Conservation (phyloP, 352 stramenopile genomes). For the Pythium sukuiense region DNA sequence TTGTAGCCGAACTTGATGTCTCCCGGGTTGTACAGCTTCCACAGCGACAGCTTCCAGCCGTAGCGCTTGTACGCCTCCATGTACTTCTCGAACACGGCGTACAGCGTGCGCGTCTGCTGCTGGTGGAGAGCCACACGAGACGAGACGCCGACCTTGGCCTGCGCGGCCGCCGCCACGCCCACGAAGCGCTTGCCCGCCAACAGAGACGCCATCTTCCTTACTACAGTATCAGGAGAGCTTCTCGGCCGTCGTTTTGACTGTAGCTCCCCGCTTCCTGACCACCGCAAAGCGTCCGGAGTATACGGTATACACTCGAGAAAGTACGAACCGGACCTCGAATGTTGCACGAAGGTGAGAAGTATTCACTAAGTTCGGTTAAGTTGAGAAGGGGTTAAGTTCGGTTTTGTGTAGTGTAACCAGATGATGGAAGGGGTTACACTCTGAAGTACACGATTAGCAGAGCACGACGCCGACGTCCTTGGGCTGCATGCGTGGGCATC, state of each 20-base stretch:
- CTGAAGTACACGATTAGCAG: constrained; percentile 12
- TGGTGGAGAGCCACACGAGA: constrained; percentile 9
- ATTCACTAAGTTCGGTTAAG: background rate
- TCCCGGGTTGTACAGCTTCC: constrained; percentile 88
- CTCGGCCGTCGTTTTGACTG: constrained; percentile 2
- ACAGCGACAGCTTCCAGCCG: constrained; percentile 77
- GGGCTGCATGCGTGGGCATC: constrained; percentile 57
- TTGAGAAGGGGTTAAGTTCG: constrained; percentile 16
- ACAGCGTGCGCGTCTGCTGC: constrained; percentile 68
- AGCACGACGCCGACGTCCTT: constrained; percentile 58
- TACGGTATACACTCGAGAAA: constrained; percentile 12
- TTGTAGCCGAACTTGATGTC: constrained; percentile 88
- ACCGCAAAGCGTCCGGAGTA: constrained; percentile 15
- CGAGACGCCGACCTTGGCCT: constrained; percentile 3
- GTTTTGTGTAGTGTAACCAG: background rate
- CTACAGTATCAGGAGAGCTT: background rate
- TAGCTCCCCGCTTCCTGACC: constrained; percentile 17
- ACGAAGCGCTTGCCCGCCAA: constrained; percentile 34
- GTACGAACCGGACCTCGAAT: background rate
- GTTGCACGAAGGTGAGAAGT: background rate
- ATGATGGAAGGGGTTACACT: background rate
- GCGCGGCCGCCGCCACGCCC: constrained; percentile 10
- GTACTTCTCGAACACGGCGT: constrained; percentile 83
- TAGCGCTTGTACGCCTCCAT: constrained; percentile 77
- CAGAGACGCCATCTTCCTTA: constrained; percentile 25